Conservation (phyloP, 2,329 filamentous ascomycete genomes). For the Fusarium beomiforme region DNA sequence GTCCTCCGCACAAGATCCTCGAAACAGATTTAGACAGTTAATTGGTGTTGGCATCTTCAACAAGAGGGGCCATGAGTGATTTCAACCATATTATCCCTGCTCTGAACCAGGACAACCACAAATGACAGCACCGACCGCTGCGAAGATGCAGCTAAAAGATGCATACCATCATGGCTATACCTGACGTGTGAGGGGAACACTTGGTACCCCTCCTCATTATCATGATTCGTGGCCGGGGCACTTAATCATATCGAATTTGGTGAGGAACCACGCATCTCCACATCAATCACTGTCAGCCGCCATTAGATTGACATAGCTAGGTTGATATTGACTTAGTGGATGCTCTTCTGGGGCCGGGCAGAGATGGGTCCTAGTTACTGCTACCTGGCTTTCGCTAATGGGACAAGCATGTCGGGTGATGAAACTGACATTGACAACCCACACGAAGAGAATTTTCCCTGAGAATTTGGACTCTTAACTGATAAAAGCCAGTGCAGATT, state of each 20-base stretch:
- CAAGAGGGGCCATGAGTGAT: constrained; percentile 1
- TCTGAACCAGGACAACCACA: constrained; percentile 2
- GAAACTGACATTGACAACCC: constrained; percentile 32
- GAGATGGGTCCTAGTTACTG: constrained; percentile 25
- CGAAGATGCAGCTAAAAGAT: constrained; percentile 35
- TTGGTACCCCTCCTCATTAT: constrained; percentile 17
- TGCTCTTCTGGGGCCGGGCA: constrained; percentile 22
- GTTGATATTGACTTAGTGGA: constrained; percentile 26
- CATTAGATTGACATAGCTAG: constrained; percentile 5
- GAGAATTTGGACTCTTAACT: background rate
- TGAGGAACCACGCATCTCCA: constrained; percentile 18
- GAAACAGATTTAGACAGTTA: background rate
- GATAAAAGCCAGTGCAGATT: background rate
- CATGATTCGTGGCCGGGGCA: constrained; percentile 16
- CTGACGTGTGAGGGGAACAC: constrained; percentile 10
- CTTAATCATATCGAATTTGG: constrained; percentile 15
- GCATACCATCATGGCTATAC: constrained; percentile 35
- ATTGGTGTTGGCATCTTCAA: constrained; percentile 4
- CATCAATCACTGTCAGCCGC: constrained; percentile 14
- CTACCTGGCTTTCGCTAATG: constrained; percentile 34
- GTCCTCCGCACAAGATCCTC: constrained; percentile 19
- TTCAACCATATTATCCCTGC: constrained; percentile 11
- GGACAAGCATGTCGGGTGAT: constrained; percentile 34
- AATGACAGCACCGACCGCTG: constrained; percentile 6
- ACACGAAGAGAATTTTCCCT: constrained; percentile 13